These are phyloP conservation scores for Adenanthera pavonina DNA, from an alignment of 306 rosid species.

Conservation along the genomic window DNA sequence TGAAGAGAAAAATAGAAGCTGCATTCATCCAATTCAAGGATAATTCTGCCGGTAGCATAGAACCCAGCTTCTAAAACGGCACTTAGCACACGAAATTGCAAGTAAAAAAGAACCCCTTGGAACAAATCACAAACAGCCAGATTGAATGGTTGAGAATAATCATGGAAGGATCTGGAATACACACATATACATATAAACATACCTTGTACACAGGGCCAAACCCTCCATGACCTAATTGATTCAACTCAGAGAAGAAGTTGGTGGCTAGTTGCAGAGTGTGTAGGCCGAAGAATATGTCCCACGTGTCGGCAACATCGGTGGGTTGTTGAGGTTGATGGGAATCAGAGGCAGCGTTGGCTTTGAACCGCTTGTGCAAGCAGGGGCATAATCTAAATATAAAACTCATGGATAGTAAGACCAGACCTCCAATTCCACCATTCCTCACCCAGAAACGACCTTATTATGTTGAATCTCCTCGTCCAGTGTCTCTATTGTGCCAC, in stretches of 20 bases:
- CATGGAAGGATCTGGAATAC: background rate
- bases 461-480: background rate
- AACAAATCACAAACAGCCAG: background rate
- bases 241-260: conserved; percentile 64
- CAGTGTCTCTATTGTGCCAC: too few species aligned
- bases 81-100: background rate
- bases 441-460: background rate
- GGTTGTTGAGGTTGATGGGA: background rate
- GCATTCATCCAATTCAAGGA: background rate
- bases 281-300: conserved; percentile 57
- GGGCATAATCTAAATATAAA: conserved; percentile 36
- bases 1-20: background rate
- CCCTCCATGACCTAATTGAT: conserved; percentile 75
- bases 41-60: background rate
- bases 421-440: background rate
- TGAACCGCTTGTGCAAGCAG: conserved; percentile 43
- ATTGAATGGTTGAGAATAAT: background rate
- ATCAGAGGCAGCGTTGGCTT: conserved; percentile 6
- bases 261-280: conserved; percentile 62
- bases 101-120: background rate
- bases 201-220: conserved; percentile 81
- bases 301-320: conserved; percentile 36
- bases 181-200: conserved; percentile 3
- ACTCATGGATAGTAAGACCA: conserved; percentile 40
- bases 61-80: background rate